Conservation (phyloP, 176 grass and related monocot species). For the Phragmites australis region DNA sequence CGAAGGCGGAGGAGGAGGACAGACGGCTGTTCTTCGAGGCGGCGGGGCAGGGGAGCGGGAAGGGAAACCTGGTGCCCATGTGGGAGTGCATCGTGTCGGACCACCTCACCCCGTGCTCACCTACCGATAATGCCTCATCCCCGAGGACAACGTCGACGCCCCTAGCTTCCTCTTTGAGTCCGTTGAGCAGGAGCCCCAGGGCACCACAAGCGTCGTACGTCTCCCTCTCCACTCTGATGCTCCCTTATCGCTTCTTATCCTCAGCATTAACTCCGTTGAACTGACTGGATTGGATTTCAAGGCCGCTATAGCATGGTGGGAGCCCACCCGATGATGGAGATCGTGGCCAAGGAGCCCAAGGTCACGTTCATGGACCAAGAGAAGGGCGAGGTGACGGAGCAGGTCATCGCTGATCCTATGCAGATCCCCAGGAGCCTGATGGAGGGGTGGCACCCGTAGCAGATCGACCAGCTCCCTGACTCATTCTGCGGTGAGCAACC, state of each 20-base stretch:
- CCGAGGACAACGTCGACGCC: constrained; percentile 57
- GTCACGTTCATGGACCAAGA: constrained; percentile 75
- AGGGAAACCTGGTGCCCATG: constrained; percentile 73
- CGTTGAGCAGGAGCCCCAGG: constrained; percentile 65
- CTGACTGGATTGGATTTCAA: constrained; percentile 36
- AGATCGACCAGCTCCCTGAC: constrained; percentile 60
- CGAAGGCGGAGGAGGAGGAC: constrained; percentile 50
- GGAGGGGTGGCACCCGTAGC: constrained; percentile 66
- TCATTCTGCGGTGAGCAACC: constrained; percentile 47
- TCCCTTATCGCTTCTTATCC: constrained; percentile 10
- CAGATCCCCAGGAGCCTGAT: constrained; percentile 64
- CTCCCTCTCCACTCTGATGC: not conserved
- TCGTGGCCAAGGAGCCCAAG: constrained; percentile 63
- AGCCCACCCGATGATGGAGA: constrained; percentile 66
- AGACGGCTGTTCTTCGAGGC: constrained; percentile 66
- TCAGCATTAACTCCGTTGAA: not conserved
- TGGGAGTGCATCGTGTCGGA: constrained; percentile 82
- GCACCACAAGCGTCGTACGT: constrained; percentile 61
- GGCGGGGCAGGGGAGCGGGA: constrained; percentile 53
- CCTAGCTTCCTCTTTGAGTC: constrained; percentile 96
- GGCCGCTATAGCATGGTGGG: constrained; percentile 77
- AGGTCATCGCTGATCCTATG: constrained; percentile 69
- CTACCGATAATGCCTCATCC: constrained; percentile 80
- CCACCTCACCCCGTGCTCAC: constrained; percentile 81
- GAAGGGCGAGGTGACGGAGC: constrained; percentile 52